Conservation (phyloP, 768 basidiomycete genomes). For the Xerocomellus amylosporus region DNA sequence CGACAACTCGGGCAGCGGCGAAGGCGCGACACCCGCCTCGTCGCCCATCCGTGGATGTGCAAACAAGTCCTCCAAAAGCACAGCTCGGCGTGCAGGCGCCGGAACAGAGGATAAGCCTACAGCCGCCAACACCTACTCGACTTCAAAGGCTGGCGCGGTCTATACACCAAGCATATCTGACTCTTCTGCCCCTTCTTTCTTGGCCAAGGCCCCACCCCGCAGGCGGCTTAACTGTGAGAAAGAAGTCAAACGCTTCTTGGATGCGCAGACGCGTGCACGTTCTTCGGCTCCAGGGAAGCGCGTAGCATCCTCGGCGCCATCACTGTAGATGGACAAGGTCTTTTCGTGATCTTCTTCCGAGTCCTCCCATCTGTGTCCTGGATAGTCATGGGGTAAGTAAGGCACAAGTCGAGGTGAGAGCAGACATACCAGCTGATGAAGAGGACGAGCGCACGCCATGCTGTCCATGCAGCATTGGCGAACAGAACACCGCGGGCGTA, state of each 20-base stretch:
- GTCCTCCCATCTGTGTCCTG: conserved; percentile 81
- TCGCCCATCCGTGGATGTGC: conserved; percentile 41
- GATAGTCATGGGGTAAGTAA: not conserved
- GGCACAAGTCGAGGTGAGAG: not conserved
- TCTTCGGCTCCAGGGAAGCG: conserved; percentile 79
- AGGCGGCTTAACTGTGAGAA: conserved; percentile 46
- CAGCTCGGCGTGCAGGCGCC: conserved; percentile 47
- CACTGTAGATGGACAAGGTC: conserved; percentile 48
- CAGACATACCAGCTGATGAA: conserved; percentile 58
- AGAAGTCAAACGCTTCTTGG: conserved; percentile 81
- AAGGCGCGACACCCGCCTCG: conserved; percentile 23
- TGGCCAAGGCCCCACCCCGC: conserved; percentile 36
- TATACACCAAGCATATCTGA: conserved; percentile 25
- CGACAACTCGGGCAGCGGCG: conserved; percentile 31
- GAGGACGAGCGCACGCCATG: conserved; percentile 69
- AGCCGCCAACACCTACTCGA: conserved; percentile 56
- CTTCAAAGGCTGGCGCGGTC: conserved; percentile 42
- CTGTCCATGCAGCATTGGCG: conserved; percentile 80
- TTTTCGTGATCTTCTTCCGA: conserved; percentile 74
- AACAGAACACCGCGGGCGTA: conserved; percentile 80
- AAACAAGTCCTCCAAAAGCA: conserved; percentile 68
- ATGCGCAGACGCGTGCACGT: conserved; percentile 67
- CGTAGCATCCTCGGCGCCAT: conserved; percentile 40
- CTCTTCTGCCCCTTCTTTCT: conserved; percentile 31
- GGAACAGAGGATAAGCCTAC: conserved; percentile 50